Evolutionary conservation across 1,139 yeast species (phyloP), one percentile per base, ranked within the genome.

Genomic region (Tardiomyces digboiensis): DNA sequence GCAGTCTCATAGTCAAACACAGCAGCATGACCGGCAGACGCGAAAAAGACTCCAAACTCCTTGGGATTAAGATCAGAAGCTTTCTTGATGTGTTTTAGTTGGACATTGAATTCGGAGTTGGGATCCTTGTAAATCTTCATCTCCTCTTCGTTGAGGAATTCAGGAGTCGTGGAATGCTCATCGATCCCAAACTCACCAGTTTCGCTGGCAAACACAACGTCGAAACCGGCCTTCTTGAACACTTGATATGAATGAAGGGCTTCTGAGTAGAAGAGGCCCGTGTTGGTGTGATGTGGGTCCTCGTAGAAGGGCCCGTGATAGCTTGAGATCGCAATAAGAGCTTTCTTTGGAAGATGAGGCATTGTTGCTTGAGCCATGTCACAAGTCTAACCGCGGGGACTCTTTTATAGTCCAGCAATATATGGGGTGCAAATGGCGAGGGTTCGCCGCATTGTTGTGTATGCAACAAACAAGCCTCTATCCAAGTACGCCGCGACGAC

Each of bases 11-110:
- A 78, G 57, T 79, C 85, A 52, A 69, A 74, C 42, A 72, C 55
- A n/a, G 81, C 66, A 20, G 75, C 85, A 54, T 80, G 86, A 33
- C 85, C 85, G 44, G 78, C 86, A 44, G 82, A 74, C 42, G 80
- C 82, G 54, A 67, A 79, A 58, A 78, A 70, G 46, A 76, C 66
- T 39, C 66, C 67, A 59, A 68, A 79, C 39, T 77, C 77, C 14
- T 60, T 57, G 7, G 78, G 61, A 44, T 70, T 57, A 40, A 75
- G 57, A 22, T 73, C 76, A 18, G 66, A 54, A 10, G 78, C 69
- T 50, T 68, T 68, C 59, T 70, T 70, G 52, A 71, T 56, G 38
- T 40, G 40, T 18, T 41, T 36, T 2, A 48, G 41, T 3, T 51
- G 49, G 40, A 47, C 44, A 52, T 63, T 64, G 59, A 71, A 70